A percentile compares a stretch with the other conserved stretches of the same genome.
phyloP scores from a whole-genome alignment of 495 filamentous ascomycete species.

The Lichenothelia convexa region DNA sequence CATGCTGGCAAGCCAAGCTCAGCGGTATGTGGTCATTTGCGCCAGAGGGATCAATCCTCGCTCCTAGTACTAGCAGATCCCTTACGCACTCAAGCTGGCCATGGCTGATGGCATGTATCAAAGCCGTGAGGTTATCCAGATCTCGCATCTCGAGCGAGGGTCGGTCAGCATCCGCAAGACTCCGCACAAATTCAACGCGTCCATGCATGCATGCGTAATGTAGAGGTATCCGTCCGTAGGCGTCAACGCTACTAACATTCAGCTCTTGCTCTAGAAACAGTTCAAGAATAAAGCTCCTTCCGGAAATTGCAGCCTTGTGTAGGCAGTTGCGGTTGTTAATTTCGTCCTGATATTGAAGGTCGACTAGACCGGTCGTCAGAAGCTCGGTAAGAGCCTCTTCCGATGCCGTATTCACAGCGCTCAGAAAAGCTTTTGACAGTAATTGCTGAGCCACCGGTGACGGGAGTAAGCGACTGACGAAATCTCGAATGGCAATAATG shows the following conservation, averaged over 20 bases:
- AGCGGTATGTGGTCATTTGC: slow-evolving; percentile 86
- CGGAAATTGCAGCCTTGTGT: slow-evolving; percentile 86
- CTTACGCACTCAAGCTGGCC: slow-evolving; percentile 60
- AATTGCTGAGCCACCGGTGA: slow-evolving; percentile 46
- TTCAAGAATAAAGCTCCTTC: slow-evolving; percentile 54
- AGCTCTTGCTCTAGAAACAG: slow-evolving; percentile 53
- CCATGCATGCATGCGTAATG: slow-evolving; percentile 97
- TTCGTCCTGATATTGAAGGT: slow-evolving; percentile 79
- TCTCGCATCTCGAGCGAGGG: slow-evolving; percentile 69
- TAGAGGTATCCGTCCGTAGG: slow-evolving; percentile 83
- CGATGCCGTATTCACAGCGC: slow-evolving; percentile 70
- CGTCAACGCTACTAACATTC: slow-evolving; percentile 62
- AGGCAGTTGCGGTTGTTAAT: slow-evolving; percentile 95
- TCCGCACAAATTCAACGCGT: slow-evolving; percentile 61
- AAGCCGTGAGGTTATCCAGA: slow-evolving; percentile 89
- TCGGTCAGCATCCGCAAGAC: slow-evolving; percentile 40
- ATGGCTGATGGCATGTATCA: slow-evolving; percentile 89
- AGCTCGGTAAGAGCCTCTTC: slow-evolving; percentile 57
- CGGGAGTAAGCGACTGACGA: slow-evolving; percentile 34
- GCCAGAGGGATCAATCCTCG: slow-evolving; percentile 61
- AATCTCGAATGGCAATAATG: slow-evolving; percentile 39
- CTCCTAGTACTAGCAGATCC: slow-evolving; percentile 49
- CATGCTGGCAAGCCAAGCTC: slow-evolving; percentile 86
- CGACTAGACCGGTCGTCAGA: slow-evolving; percentile 61
- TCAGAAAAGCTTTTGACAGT: slow-evolving; percentile 73